A percentile compares a stretch with the other conserved stretches of the same genome.
Conservation (phyloP, 73 alveolate species). For the Paramecium pentaurelia region DNA sequence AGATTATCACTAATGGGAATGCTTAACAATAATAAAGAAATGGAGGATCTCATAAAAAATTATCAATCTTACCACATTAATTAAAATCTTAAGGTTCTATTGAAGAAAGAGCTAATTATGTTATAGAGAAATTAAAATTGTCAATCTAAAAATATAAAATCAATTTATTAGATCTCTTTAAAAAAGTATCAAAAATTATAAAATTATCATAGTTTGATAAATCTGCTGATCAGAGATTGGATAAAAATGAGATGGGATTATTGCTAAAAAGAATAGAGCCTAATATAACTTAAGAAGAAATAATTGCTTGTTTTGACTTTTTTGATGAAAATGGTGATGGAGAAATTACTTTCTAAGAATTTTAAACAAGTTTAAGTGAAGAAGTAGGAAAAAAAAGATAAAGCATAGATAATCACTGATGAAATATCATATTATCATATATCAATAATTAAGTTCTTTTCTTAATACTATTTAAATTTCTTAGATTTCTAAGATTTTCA, state of each 20-base stretch:
- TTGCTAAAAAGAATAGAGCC: constrained; percentile 55
- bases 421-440: background rate
- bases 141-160: constrained; percentile 52
- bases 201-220: constrained; percentile 7
- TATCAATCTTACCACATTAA: constrained; percentile 48
- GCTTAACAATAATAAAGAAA: constrained; percentile 7
- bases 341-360: constrained; percentile 34
- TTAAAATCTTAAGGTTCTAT: constrained; percentile 8
- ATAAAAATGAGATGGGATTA: constrained; percentile 35
- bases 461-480: background rate
- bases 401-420: background rate
- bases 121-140: constrained; percentile 45
- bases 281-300: background rate
- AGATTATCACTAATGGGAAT: background rate
- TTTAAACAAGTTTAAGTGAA: background rate
- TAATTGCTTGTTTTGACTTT: background rate
- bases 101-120: constrained; percentile 60
- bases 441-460: background rate
- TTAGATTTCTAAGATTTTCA: background rate
- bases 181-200: background rate
- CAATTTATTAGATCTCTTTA: constrained; percentile 48
- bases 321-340: constrained; percentile 41
- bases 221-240: constrained; percentile 55
- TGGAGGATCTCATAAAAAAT: constrained; percentile 28
- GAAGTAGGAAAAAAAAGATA: background rate